phyloP scores from a whole-genome alignment of 345 rosid species.

The Aegle marmelos region DNA sequence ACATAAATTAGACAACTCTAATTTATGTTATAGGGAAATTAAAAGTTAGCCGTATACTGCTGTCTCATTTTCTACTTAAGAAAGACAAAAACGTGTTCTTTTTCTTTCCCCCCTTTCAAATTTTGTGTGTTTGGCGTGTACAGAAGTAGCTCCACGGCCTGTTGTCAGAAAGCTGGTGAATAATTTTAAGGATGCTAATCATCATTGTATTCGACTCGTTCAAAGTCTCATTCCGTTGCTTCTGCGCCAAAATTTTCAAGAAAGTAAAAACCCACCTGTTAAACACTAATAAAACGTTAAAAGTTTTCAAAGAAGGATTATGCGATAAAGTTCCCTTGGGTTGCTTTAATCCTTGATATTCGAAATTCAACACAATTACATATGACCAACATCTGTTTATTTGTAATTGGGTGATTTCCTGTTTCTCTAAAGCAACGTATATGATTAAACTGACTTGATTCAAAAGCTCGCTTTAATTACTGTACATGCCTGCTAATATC shows the following conservation, averaged over 20 bases:
- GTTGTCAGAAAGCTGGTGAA: not conserved
- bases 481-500: not conserved
- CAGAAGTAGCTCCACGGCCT: not conserved
- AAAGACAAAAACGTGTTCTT: too few species aligned
- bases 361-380: too few species aligned
- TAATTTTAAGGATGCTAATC: not conserved
- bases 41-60: not conserved
- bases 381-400: too few species aligned
- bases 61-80: not conserved
- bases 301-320: too few species aligned
- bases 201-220: not conserved
- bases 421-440: too few species aligned
- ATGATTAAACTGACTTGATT: too few species aligned
- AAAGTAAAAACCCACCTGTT: not conserved
- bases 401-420: too few species aligned
- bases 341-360: too few species aligned
- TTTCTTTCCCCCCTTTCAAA: too few species aligned
- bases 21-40: too few species aligned
- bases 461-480: not conserved
- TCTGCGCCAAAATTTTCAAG: not conserved
- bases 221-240: not conserved
- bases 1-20: not conserved
- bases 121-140: not conserved
- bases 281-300: not conserved
- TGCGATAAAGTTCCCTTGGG: too few species aligned